Base-by-base conservation (phyloP, 1,284 basidiomycete species). In the Marasmius tenuissimus region DNA sequence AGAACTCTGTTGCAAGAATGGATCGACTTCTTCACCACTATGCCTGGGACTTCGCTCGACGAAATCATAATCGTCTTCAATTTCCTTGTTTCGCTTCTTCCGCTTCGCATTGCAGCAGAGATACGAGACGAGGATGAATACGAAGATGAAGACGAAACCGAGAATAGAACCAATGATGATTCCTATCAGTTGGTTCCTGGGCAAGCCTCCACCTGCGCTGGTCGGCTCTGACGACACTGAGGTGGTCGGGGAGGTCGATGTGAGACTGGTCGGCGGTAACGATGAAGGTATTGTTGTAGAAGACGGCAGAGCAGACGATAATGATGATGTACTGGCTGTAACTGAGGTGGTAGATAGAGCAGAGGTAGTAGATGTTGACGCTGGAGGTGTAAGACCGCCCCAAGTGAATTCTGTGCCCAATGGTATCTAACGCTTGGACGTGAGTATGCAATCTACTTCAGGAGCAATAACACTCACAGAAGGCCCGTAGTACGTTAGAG, bases 401-500 rank as follows among this genome's bases (percentile, higher is more conserved):
- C 75, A 85, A 8, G 78, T 79, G 80, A 81, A 85, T 58, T 81
- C 69, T 34, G 79, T 18, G n/a, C 63, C 63, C 11, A 65, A 40
- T 35, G 63, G 63, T 38, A 65, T 65, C 63, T 62, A 34, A n/a
- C 14, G n/a, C 22, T 35, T 52, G 16, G 18, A 16, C 20, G 42
- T 51, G 37, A 58, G 22, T 49, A 39, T 20, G n/a, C 4, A 2
- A 35, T 16, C 22, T 16, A 18, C 38, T 20, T 27, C n/a, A 33
- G 14, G 11, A 10, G 11, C 16, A 22, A 40, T 37, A 27, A 7
- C 1, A 84, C 89, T 81, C 71, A 91, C 88, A 72, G 85, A 84
- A 60, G 89, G 88, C 47, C 89, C 89, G 67, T 84, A 89, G 72
- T 91, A 91, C 1, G 89, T 91, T 64, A 89, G 74, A 57, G 89